Base-by-base conservation (phyloP, 2,329 filamentous ascomycete species). In the Delphinella strobiligena region DNA sequence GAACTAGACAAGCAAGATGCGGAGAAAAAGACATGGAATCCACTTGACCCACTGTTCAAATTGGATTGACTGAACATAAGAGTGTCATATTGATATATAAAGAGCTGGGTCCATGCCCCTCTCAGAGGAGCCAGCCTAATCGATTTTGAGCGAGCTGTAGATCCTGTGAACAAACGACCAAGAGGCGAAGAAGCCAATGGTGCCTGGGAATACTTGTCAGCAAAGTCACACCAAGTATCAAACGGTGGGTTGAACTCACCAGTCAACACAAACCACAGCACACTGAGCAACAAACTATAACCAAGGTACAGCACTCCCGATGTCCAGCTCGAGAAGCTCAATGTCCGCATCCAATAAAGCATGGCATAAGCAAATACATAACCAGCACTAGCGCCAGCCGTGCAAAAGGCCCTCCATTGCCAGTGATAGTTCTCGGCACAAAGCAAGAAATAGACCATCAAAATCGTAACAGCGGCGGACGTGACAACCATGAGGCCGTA, bases 371-470 rank as follows among this genome's bases (percentile, higher is more conserved):
- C 65, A 61, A 96, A 96, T 34, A 98, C 87, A 58, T 96, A 98
- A 11, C 75, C 75, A 1, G 88, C 88, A 38, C 82, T 93, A 55
- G 87, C 89, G 43, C 91, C 91, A 1, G 87, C 87, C 2, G 86
- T 89, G 44, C 86, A 73, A 67, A 98, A 98, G 4, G 87, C 80
- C 38, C 91, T 78, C 91, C 91, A 98, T 54, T 96, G 91, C 91
- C 91, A 98, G 60, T 94, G 83, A 64, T 98, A 98, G 63, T 98
- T 91, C 65, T 98, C 91, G 0, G 85, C 80, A 57, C 89, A 96
- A 11, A 98, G 77, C 51, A 98, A 60, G 68, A 96, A 96, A 64
- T 98, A 98, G 0, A 95, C 84, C 72, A 96, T 80, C 14, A 98
- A 68, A 7, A 96, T 80, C 1, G 91, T 96, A 31, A 93, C 89